Conservation (phyloP, 345 rosid species). For the Eucalyptus microcorys region DNA sequence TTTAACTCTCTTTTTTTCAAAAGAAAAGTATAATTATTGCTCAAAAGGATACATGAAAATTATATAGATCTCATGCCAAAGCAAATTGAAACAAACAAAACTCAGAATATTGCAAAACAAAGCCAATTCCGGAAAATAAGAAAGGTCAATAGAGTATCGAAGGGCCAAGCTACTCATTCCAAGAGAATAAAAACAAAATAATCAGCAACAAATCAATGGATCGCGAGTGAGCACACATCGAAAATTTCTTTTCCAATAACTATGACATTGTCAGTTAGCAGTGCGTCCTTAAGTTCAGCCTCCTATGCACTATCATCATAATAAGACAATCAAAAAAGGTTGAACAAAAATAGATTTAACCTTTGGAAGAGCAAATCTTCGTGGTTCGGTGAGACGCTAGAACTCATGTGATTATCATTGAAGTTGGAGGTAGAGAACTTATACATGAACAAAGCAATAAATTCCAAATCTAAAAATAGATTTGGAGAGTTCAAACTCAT, state of each 20-base stretch:
- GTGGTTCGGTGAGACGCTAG: not conserved
- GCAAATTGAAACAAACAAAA: not conserved
- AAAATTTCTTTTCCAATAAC: not conserved
- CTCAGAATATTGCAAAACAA: not conserved
- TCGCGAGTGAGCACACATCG: fast-evolving
- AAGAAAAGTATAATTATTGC: not conserved
- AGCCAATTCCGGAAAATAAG: not conserved
- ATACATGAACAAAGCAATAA: not conserved
- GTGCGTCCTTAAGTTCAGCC: not conserved
- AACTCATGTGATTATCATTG: not conserved
- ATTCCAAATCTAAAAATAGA: no score
- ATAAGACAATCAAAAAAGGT: not conserved
- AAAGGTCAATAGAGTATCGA: not conserved
- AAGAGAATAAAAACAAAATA: not conserved
- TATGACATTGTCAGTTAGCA: not conserved
- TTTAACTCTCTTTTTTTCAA: not conserved
- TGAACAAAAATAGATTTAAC: not conserved
- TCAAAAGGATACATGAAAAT: not conserved
- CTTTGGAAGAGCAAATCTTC: not conserved
- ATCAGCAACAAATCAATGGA: not conserved
- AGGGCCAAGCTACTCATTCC: not conserved
- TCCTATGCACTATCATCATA: not conserved
- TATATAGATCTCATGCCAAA: not conserved
- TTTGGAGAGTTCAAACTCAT: not conserved
- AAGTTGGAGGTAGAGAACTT: not conserved